Conservation (phyloP, 345 rosid species). For the Fremontodendron californicum region DNA sequence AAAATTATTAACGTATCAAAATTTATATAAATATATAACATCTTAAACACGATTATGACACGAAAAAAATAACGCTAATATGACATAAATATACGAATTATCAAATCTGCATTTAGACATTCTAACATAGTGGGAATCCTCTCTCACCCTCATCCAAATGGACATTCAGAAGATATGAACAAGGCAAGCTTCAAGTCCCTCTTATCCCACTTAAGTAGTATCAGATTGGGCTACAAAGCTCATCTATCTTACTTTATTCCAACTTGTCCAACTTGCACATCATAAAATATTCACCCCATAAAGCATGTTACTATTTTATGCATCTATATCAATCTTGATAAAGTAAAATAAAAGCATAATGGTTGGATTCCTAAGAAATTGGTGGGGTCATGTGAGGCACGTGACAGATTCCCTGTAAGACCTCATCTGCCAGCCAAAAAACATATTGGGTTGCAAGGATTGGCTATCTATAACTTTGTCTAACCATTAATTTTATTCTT, state of each 20-base stretch:
- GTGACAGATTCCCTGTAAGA: conserved; percentile 14
- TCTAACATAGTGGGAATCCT: background rate
- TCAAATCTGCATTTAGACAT: too few relatives aligned
- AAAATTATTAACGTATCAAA: too few relatives aligned
- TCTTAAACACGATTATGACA: too few relatives aligned
- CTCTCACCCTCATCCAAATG: background rate
- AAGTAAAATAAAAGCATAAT: background rate
- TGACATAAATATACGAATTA: too few relatives aligned
- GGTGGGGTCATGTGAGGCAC: conserved; percentile 14
- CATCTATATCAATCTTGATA: background rate
- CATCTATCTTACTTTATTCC: conserved; percentile 5
- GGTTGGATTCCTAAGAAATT: background rate
- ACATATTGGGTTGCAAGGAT: background rate
- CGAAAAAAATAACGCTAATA: too few relatives aligned
- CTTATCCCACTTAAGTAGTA: background rate
- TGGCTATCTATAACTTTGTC: background rate
- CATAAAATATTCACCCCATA: background rate
- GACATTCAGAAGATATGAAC: background rate
- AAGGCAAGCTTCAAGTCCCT: background rate
- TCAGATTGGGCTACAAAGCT: background rate
- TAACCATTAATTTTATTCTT: background rate
- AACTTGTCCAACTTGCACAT: conserved; percentile 12
- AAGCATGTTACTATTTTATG: background rate
- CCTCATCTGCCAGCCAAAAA: background rate
- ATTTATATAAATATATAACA: too few relatives aligned